A percentile compares a stretch with the other conserved stretches of the same genome.
Evolutionary conservation across 2,329 filamentous ascomycete species (phyloP).

Genomic region (Fusarium sp.): DNA sequence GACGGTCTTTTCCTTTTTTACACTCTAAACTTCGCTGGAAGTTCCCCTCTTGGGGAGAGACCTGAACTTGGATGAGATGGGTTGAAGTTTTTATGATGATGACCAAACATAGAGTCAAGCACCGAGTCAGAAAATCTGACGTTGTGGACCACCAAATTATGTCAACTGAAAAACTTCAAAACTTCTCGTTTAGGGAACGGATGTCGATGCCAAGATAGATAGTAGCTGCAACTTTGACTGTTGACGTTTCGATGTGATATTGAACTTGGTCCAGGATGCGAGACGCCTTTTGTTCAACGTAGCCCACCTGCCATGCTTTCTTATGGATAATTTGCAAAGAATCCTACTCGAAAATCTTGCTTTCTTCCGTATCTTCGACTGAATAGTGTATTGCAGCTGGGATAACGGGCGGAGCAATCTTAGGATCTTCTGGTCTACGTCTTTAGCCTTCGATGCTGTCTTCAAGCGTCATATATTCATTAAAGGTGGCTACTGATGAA

Average conservation of each 20-base stretch:
- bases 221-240: not conserved
- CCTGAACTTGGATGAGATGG: constrained; percentile 23
- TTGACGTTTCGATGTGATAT: not conserved
- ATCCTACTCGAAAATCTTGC: no score
- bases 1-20: constrained; percentile 41
- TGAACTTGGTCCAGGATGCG: not conserved
- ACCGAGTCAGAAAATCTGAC: constrained; percentile 69
- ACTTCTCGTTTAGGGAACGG: not conserved
- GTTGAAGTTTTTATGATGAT: constrained; percentile 83
- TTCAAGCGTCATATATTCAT: not conserved
- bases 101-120: constrained; percentile 96
- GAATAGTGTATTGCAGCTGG: not conserved
- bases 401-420: no score
- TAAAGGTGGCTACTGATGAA: not conserved
- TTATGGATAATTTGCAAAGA: not conserved
- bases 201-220: not conserved
- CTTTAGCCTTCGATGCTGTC: not conserved
- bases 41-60: constrained; percentile 44
- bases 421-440: not conserved
- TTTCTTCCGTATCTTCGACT: not conserved
- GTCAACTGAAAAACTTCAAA: constrained; percentile 46
- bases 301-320: not conserved
- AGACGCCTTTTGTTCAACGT: not conserved
- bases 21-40: constrained; percentile 54
- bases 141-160: constrained; percentile 45